Evolutionary conservation across 805 yeast genomes (phyloP), one percentile per base, ranked within the genome.

Genomic region (Pichia deserticola): DNA sequence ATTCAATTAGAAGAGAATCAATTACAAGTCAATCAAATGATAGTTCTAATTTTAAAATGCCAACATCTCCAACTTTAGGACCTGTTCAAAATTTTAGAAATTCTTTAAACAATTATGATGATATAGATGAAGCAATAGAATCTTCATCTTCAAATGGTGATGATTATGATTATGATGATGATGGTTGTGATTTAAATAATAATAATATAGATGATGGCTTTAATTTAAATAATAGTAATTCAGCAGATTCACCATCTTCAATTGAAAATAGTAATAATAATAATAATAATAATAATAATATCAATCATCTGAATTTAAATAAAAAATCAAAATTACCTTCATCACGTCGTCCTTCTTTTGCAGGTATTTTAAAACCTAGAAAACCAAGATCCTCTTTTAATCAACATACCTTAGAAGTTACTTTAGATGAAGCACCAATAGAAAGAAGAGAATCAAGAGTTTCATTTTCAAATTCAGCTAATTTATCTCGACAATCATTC

Each of bases 11-110:
- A 56, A 66, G 84, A 52, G 81, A 76, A 57, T 75, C 80, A 12
- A 79, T 79, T 36, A 74, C 81, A 25, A 73, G 70, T 57, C 63
- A 71, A 32, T 62, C 63, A 38, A 61, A 69, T 15, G 78, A 74
- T 55, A 60, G 70, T 47, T 69, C 1, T 30, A 30, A 68, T 54
- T 57, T 74, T 28, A 73, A 68, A 51, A 60, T 78, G 12, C 84
- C 84, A 13, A 42, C 50, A 1, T 69, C 72, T 25, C 73, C 73
- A 5, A 53, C 57, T 27, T 51, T 51, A 57, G 61, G 54, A 15
- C 65, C 69, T 12, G 45, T 66, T 28, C 66, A 59, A 46, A 60
- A 49, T 44, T 44, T 67, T n/a, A 54, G 70, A 51, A 60, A 55
- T 42, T 63, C 66, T 8, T 58, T 57, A 47, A 58, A 51, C 42